These are phyloP conservation scores for Cryptosporidium bovis DNA, from an alignment of 169 alveolate genomes.

Conservation along the genomic window DNA sequence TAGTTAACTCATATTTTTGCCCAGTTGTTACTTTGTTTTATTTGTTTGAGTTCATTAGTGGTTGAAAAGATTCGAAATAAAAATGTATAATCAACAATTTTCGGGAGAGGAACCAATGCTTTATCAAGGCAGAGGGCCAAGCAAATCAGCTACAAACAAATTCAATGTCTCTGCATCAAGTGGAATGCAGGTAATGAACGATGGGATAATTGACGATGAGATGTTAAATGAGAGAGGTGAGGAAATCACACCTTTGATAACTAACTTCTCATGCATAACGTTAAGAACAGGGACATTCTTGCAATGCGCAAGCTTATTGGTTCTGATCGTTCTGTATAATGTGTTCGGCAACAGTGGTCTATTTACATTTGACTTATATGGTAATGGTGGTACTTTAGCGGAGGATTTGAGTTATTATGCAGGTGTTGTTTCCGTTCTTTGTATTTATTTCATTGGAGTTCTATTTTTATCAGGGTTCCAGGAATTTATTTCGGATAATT, in stretches of 20 bases:
- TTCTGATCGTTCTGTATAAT: slow-evolving; percentile 29
- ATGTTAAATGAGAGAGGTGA: slow-evolving; percentile 67
- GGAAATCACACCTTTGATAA: slow-evolving; percentile 53
- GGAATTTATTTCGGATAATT: slow-evolving; percentile 57
- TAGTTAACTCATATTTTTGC: no score
- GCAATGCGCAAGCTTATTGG: slow-evolving; percentile 40
- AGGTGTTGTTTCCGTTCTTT: slow-evolving; percentile 58
- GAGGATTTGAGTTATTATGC: slow-evolving; percentile 71
- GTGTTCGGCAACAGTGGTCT: slow-evolving; percentile 46
- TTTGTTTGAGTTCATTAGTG: no score
- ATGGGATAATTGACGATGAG: slow-evolving; percentile 68
- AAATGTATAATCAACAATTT: slow-evolving; percentile 48
- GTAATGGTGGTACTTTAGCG: slow-evolving; percentile 60
- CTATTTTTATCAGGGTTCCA: slow-evolving; percentile 53
- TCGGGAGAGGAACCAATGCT: slow-evolving; percentile 73
- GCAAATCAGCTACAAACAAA: slow-evolving; percentile 24
- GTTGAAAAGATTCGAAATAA: background rate
- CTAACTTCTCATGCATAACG: slow-evolving; percentile 52
- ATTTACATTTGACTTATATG: slow-evolving; percentile 59
- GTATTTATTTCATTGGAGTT: slow-evolving; percentile 46
- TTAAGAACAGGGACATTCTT: slow-evolving; percentile 47
- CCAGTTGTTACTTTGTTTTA: no score
- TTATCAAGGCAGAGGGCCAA: slow-evolving; percentile 48
- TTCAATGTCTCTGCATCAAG: slow-evolving; percentile 53
- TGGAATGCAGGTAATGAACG: slow-evolving; percentile 71